A percentile compares a stretch with the other conserved stretches of the same genome.
Evolutionary conservation across 192 early-diverging fungal species (phyloP).

Genomic region (Coemansia sp.): DNA sequence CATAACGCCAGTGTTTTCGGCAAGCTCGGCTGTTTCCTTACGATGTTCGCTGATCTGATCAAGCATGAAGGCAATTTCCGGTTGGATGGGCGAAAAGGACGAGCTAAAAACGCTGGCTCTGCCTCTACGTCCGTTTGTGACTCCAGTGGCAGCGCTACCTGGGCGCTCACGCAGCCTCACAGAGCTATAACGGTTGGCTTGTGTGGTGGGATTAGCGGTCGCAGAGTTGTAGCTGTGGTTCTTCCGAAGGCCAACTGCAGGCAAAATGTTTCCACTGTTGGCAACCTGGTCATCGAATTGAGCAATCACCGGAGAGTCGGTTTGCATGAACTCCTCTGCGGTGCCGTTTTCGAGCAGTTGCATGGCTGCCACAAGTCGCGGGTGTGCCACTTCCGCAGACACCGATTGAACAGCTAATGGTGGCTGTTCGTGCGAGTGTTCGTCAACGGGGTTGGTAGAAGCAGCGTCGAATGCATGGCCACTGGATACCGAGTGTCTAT

Average conservation of each 20-base stretch:
- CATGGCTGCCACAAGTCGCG: background rate
- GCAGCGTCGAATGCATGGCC: background rate
- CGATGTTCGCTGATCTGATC: constrained; percentile 33
- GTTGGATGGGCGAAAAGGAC: constrained; percentile 14
- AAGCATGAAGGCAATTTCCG: constrained; percentile 34
- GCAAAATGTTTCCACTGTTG: background rate
- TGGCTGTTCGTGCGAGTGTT: background rate
- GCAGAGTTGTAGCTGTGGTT: background rate
- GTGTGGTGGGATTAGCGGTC: constrained; percentile 1
- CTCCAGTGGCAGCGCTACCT: background rate
- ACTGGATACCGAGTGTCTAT: background rate
- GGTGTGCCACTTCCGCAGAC: background rate
- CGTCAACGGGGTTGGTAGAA: too few species aligned
- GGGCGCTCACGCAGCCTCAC: constrained; percentile 13
- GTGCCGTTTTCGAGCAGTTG: background rate
- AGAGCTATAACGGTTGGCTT: constrained; percentile 9
- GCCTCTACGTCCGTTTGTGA: constrained; percentile 11
- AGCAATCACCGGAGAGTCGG: constrained; percentile 25
- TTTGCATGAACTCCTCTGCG: constrained; percentile 13
- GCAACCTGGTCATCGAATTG: constrained; percentile 17
- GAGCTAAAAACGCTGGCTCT: constrained; percentile 23
- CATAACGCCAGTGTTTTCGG: constrained; percentile 33
- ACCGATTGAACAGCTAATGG: background rate
- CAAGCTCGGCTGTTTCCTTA: constrained; percentile 29
- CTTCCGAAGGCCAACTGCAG: background rate